phyloP scores from a whole-genome alignment of 306 rosid species.

The Vigna unguiculata region DNA sequence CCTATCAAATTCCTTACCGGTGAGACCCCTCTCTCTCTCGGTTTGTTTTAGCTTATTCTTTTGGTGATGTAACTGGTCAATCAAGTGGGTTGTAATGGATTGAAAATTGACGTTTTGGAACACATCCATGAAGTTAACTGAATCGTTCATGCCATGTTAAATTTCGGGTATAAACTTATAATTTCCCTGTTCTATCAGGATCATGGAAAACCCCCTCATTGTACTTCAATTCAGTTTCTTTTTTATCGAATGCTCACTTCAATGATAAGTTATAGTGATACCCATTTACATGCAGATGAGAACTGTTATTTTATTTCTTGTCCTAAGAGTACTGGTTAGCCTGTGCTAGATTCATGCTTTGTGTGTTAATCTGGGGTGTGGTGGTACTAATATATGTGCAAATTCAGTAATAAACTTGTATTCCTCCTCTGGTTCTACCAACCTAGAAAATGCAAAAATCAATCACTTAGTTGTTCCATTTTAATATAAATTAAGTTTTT shows the following conservation, averaged over 20 bases:
- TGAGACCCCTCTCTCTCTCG: slow-evolving; percentile 11
- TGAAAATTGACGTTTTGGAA: background rate
- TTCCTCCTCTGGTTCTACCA: background rate
- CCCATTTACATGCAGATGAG: slow-evolving; percentile 15
- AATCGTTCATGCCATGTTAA: background rate
- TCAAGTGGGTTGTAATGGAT: background rate
- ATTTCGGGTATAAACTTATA: background rate
- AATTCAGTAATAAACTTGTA: background rate
- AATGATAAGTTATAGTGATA: background rate
- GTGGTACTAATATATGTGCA: background rate
- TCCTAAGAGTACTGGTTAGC: slow-evolving; percentile 12
- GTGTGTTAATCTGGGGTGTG: slow-evolving; percentile 9
- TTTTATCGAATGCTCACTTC: background rate
- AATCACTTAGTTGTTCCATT: background rate
- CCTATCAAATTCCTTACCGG: slow-evolving; percentile 47
- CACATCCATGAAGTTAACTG: background rate
- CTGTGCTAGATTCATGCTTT: slow-evolving; percentile 1
- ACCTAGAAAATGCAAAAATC: background rate
- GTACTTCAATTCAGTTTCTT: background rate
- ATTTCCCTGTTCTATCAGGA: background rate
- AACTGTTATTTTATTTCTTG: background rate
- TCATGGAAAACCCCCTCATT: background rate
- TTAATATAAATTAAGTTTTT: background rate
- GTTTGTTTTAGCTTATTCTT: slow-evolving; percentile 18
- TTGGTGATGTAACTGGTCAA: background rate